Base-by-base conservation (phyloP, 1,284 basidiomycete genomes). In the Tremellales sp. region DNA sequence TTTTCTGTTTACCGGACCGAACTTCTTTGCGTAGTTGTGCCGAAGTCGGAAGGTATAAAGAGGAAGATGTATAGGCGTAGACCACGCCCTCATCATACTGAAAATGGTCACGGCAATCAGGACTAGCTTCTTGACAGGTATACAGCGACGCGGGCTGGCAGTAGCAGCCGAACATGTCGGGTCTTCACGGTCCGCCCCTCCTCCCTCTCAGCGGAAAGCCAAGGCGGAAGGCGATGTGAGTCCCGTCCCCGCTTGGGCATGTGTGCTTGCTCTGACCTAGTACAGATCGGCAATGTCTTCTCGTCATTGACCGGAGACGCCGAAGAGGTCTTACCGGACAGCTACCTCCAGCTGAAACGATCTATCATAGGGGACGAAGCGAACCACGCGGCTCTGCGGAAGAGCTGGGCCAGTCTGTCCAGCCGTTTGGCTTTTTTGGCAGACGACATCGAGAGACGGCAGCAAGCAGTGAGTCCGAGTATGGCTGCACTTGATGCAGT, bases 331-430 rank as follows among this genome's bases (percentile, higher is more conserved):
- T 76, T 86, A 2, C 83, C 84, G 0, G 57, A 74, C 7, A 79
- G 83, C 0, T 87, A 86, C 54, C 64, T 77, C 0, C 76, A 79
- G 11, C 67, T 87, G 31, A 87, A 87, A 74, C 78, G 78, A 56
- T 68, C 71, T n/a, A 62, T 68, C 40, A 67, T 67, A 19, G 67
- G 66, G 13, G 59, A 66, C 31, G 65, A 57, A 24, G 60, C 61
- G 24, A 68, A 80, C 69, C 75, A 68, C n/a, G 80, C 82, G 13
- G 59, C 62, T 1, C 70, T 86, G 8, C 57, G 76, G 8, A 65
- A 78, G 40, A 78, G 79, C 39, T 87, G 84, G 83, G 75, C 67
- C 26, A 76, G 80, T 25, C 77, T 87, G 0, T 66, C 84, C 1
- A 56, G 55, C 1, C 79, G 80, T 33, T 75, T 87, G 8, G 75